Evolutionary conservation across 2,329 filamentous ascomycete genomes (phyloP), one percentile per base, ranked within the genome.

Genomic region (Raffaelea ambrosiae): DNA sequence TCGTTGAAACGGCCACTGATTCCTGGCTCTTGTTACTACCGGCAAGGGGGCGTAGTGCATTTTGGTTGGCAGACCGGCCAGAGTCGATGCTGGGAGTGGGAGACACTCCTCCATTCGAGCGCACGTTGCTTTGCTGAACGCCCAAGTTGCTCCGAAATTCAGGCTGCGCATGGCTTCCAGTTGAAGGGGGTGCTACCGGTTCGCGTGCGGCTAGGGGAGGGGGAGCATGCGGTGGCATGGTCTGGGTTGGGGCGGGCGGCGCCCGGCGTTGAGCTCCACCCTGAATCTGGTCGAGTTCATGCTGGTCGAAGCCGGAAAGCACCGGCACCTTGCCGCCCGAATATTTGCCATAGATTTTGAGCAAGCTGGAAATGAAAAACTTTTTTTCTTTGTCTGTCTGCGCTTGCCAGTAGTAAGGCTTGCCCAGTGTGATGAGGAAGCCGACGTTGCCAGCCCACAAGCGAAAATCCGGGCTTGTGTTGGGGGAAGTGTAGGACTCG

Each of bases 281-380:
- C 31, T 85, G 70, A 41, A 97, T 77, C 56, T 84, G 76, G 45
- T 91, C 87, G 51, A 84, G 71, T 66, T 96, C 89, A 51, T 76
- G 79, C 45, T 79, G 74, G 57, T 91, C 87, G 62, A 98, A 97
- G 8, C 91, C 91, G 48, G 79, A 71, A 45, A 98, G 73, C 50
- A 86, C 78, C 2, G 93, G 93, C 29, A 81, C 67, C 59, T 83
- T 85, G 13, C 91, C 91, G 23, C 88, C 86, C 1, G 93, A 97
- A 62, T 97, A 98, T 67, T 97, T 98, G 58, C 83, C 83, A 64
- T 87, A 98, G 55, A 98, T 96, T 66, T 97, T 98, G 61, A 97
- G 81, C 57, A 97, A 69, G 65, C 90, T 96, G 31, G 87, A 89
- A 59, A 98, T 93, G 66, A 98, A 98, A 68, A 97, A 97, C 62